Conservation (phyloP, 1,139 yeast genomes). For the Candida gigantensis region DNA sequence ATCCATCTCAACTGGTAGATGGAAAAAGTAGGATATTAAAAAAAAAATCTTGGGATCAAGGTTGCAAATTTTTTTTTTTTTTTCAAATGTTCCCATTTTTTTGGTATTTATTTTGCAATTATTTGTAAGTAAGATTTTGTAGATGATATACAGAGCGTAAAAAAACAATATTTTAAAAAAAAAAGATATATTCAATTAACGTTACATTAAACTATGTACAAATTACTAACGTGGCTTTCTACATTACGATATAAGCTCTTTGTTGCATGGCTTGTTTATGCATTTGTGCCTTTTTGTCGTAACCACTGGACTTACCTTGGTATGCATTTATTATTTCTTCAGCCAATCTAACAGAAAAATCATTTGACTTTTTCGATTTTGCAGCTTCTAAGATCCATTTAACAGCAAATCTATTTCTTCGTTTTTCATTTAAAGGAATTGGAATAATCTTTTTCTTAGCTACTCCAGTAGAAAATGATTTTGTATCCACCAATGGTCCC, state of each 20-base stretch:
- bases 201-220: conserved; percentile 1
- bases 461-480: conserved; percentile 78
- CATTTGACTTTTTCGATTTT: conserved; percentile 73
- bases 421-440: conserved; percentile 77
- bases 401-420: conserved; percentile 84
- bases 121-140: not conserved
- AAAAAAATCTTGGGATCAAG: not conserved
- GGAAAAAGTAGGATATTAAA: not conserved
- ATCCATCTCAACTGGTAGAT: conserved; percentile 7
- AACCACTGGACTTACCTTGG: conserved; percentile 80
- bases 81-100: no score
- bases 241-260: conserved; percentile 70
- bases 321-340: conserved; percentile 83
- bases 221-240: no score
- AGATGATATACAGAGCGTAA: not conserved
- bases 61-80: not conserved
- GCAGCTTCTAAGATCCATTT: conserved; percentile 88
- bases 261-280: conserved; percentile 84
- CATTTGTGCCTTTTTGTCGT: conserved; percentile 78
- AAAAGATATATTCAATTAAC: no score
- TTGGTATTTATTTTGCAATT: not conserved
- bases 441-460: conserved; percentile 85
- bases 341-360: conserved; percentile 83
- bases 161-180: conserved; percentile 4
- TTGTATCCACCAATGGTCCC: conserved; percentile 83